Conservation (phyloP, 306 rosid species). For the Albizia julibrissin region DNA sequence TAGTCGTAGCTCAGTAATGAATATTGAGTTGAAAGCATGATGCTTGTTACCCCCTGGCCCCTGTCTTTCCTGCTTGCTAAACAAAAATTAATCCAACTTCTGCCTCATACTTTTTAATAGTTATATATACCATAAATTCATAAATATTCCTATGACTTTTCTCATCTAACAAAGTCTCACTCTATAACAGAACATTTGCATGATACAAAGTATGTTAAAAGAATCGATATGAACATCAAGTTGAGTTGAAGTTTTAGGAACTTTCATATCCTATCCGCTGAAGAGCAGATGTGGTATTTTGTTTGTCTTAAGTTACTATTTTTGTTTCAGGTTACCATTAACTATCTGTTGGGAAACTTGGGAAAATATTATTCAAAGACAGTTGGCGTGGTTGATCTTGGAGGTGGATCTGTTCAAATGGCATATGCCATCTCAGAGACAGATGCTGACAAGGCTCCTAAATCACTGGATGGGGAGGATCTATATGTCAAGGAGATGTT, state of each 20-base stretch:
- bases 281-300: slow-evolving; percentile 22
- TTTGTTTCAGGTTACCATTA: slow-evolving; percentile 82
- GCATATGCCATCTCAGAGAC: slow-evolving; percentile 93
- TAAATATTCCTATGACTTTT: slow-evolving; percentile 7
- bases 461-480: slow-evolving; percentile 57
- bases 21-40: background rate
- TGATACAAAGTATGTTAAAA: slow-evolving; percentile 10
- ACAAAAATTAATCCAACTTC: background rate
- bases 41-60: background rate
- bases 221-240: slow-evolving; percentile 16
- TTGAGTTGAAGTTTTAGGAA: slow-evolving; percentile 23
- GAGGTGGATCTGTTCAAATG: slow-evolving; percentile 99
- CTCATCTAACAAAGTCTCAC: background rate
- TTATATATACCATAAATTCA: slow-evolving; percentile 8
- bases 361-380: slow-evolving; percentile 80
- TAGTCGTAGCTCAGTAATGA: background rate
- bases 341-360: slow-evolving; percentile 86
- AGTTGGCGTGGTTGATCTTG: slow-evolving; percentile 98
- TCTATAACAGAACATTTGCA: slow-evolving; percentile 13
- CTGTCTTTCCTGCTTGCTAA: background rate
- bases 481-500: slow-evolving; percentile 74
- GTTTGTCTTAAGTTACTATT: slow-evolving; percentile 33
- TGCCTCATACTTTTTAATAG: slow-evolving; percentile 21
- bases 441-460: slow-evolving; percentile 75
- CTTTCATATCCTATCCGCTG: slow-evolving; percentile 24